These are phyloP conservation scores for Brassica nigra DNA, from an alignment of 345 rosid genomes.

Conservation along the genomic window DNA sequence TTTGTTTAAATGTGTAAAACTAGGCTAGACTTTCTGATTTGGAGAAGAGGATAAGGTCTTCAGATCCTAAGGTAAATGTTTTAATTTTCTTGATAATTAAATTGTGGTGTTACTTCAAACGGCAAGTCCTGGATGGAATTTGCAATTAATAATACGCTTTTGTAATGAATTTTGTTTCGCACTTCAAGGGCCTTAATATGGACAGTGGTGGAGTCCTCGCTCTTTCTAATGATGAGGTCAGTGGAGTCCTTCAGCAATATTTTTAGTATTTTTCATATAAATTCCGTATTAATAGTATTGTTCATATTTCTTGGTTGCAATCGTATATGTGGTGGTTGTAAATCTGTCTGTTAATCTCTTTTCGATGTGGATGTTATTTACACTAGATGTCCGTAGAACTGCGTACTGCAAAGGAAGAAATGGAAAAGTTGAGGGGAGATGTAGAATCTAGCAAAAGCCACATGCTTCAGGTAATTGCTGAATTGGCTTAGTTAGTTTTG, in stretches of 20 bases:
- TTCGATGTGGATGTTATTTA: constrained; percentile 27
- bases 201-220: constrained; percentile 45
- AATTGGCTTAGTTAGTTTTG: constrained; percentile 1
- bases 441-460: constrained; percentile 77
- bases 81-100: constrained; percentile 3
- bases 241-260: constrained; percentile 18
- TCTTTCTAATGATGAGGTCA: constrained; percentile 67
- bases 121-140: constrained; percentile 21
- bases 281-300: not conserved
- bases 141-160: constrained; percentile 10
- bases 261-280: not conserved
- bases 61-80: constrained; percentile 64
- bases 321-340: not conserved
- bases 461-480: constrained; percentile 82
- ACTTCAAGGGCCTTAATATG: constrained; percentile 48
- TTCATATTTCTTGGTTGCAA: constrained; percentile 10
- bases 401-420: constrained; percentile 64
- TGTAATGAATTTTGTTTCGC: constrained; percentile 5
- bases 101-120: constrained; percentile 14
- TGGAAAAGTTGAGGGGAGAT: constrained; percentile 73
- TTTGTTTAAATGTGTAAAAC: constrained; percentile 16
- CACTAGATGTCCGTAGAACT: constrained; percentile 55
- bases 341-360: constrained; percentile 20
- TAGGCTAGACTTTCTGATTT: constrained; percentile 80
- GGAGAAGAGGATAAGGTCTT: constrained; percentile 60